Evolutionary conservation across 345 rosid species (phyloP), one percentile per base, ranked within the genome.

Genomic region (Limnanthes douglasii): DNA sequence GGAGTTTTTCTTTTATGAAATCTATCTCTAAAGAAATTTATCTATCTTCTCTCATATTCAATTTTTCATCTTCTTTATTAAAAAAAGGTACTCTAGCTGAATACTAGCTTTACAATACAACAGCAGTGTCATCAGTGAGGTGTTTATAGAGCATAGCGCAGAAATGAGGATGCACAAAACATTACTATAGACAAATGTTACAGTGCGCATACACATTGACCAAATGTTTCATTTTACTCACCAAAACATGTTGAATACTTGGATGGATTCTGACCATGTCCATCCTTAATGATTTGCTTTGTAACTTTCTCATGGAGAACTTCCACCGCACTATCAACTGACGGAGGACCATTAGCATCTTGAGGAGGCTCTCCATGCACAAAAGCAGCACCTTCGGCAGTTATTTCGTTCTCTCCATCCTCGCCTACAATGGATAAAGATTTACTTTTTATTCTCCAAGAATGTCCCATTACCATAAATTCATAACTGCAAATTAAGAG

Each of bases 231-330:
- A 12, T 28, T 50, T 17, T 29, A 62, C 86, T 80, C 57, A 86
- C 94, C 60, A 56, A 88, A 88, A 68, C 92, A 88, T 6, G 97
- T 79, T 1, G 97, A 62, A 51, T 88, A 83, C 55, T 83, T 83
- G 40, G 95, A 51, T 20, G 97, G 94, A 39, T 73, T 88, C 46
- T 70, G 80, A 41, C 94, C 97, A 34, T 76, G 83, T 16, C 97
- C 94, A 56, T 83, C 95, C 68, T 76, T 76, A 4, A 79, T 68
- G 51, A 79, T 76, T 60, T 83, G 93, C 64, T 80, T 85, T 9
- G 69, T 70, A 45, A 88, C 95, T 65, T 79, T 79, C 50, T 74
- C 95, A 43, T 72, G 83, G 56, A 83, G 65, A 45, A 66, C 43
- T 46, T 79, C 79, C 32, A 57, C 71, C 19, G 54, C 64, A 11